phyloP scores from a whole-genome alignment of 768 basidiomycete species.

The Sistotremastrum niveocremeum region DNA sequence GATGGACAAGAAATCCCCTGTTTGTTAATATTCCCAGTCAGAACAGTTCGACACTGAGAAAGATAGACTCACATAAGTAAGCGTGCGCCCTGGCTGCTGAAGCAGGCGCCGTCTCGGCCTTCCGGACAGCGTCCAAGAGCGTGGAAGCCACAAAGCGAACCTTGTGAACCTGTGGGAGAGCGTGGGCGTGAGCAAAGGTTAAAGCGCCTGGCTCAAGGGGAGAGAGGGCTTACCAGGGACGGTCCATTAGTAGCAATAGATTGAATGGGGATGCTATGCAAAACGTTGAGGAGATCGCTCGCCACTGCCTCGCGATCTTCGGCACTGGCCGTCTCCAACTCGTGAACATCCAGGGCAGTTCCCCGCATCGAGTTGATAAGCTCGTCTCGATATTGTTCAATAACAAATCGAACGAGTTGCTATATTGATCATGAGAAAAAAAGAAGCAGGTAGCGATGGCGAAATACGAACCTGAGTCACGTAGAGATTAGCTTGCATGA shows the following conservation, averaged over 20 bases:
- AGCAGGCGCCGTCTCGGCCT: constrained; percentile 66
- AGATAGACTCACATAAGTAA: constrained; percentile 55
- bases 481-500: constrained; percentile 86
- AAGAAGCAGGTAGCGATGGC: neutral
- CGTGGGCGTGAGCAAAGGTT: constrained; percentile 5
- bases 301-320: constrained; percentile 76
- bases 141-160: constrained; percentile 90
- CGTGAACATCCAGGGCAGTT: constrained; percentile 40
- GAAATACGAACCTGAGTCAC: constrained; percentile 63
- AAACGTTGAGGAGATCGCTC: constrained; percentile 72
- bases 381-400: constrained; percentile 86
- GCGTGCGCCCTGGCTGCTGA: constrained; percentile 77
- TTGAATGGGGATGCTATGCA: constrained; percentile 88
- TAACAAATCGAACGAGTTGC: constrained; percentile 90
- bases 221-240: constrained; percentile 37
- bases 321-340: constrained; percentile 18
- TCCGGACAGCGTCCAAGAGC: constrained; percentile 69
- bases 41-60: constrained; percentile 1
- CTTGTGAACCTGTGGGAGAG: constrained; percentile 57
- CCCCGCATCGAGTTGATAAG: constrained; percentile 57
- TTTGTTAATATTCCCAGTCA: constrained; percentile 6
- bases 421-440: constrained; percentile 15
- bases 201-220: neutral
- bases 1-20: constrained; percentile 89
- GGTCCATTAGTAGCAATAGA: constrained; percentile 85